A percentile compares a stretch with the other conserved stretches of the same genome.
These are phyloP conservation scores for Diaporthe vexans DNA, from an alignment of 2,329 filamentous ascomycete genomes.

Conservation along the genomic window DNA sequence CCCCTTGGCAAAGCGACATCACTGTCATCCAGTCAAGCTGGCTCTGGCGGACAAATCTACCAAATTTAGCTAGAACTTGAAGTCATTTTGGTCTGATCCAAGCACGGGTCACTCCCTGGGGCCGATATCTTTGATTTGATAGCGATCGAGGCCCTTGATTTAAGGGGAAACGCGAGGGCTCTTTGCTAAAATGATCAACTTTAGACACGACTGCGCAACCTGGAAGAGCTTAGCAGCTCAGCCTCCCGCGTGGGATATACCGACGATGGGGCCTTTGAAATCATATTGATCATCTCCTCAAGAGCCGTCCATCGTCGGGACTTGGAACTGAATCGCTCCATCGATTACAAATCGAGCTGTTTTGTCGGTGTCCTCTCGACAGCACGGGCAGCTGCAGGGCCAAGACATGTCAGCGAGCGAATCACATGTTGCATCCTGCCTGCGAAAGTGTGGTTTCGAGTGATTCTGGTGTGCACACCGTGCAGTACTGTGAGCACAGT, in stretches of 20 bases:
- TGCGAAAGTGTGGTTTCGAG: not conserved
- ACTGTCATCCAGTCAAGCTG: no score
- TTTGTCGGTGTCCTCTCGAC: no score
- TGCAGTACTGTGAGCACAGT: not conserved
- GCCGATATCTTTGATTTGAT: not conserved
- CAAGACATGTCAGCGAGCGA: no score
- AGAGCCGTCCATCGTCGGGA: not conserved
- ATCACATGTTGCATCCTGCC: not conserved
- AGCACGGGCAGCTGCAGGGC: no score
- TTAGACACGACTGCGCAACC: not conserved
- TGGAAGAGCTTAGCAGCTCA: not conserved
- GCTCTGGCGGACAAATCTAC: no score
- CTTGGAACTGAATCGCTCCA: no score
- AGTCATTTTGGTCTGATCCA: not conserved
- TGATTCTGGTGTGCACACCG: not conserved
- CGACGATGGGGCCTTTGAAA: not conserved
- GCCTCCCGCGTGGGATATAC: not conserved
- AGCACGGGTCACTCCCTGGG: not conserved
- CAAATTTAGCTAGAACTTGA: no score
- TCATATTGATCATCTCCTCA: no score
- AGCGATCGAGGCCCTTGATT: no score
- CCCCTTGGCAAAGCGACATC: no score
- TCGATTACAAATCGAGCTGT: no score
- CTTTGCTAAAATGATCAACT: not conserved
- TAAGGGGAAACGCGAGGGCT: not conserved